Percentiles rank a stretch among this genome's conserved stretches.
Evolutionary conservation across 192 early-diverging fungal species (phyloP).

Genomic region (Gonapodya prolifera): DNA sequence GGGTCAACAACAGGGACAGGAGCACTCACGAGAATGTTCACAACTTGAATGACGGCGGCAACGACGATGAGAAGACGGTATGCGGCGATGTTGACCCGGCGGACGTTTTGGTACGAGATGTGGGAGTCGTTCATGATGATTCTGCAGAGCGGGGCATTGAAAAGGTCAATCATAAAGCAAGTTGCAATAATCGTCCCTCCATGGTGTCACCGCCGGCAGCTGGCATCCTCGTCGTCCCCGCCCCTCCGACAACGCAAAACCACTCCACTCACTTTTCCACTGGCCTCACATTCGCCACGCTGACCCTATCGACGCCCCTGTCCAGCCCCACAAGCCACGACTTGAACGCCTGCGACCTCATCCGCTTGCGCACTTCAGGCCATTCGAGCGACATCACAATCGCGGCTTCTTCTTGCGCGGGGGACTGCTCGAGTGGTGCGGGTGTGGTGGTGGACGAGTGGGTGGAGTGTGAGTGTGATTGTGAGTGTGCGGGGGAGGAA

Average conservation of each 20-base stretch:
- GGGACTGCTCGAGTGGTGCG: too few species aligned
- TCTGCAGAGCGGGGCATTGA: not conserved
- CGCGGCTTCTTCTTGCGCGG: not conserved
- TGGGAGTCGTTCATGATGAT: not conserved
- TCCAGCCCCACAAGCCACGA: not conserved
- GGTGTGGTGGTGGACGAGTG: too few species aligned
- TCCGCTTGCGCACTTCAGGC: not conserved
- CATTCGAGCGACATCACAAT: not conserved
- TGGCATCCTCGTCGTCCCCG: too few species aligned
- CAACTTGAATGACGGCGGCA: constrained; percentile 1
- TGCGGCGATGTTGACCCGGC: not conserved
- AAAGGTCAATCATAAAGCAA: too few species aligned
- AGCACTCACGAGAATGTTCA: too few species aligned
- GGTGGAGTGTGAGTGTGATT: too few species aligned
- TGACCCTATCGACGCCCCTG: not conserved
- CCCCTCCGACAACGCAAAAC: too few species aligned
- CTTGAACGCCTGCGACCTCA: not conserved
- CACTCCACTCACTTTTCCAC: not conserved
- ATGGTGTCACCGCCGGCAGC: too few species aligned
- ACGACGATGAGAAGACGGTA: not conserved
- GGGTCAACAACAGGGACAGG: too few species aligned
- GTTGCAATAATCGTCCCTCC: too few species aligned
- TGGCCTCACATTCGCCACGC: not conserved
- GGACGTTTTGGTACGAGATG: not conserved
- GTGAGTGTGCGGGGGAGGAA: too few species aligned